Base-by-base conservation (phyloP, 306 rosid genomes). In the Acmispon strigosus region DNA sequence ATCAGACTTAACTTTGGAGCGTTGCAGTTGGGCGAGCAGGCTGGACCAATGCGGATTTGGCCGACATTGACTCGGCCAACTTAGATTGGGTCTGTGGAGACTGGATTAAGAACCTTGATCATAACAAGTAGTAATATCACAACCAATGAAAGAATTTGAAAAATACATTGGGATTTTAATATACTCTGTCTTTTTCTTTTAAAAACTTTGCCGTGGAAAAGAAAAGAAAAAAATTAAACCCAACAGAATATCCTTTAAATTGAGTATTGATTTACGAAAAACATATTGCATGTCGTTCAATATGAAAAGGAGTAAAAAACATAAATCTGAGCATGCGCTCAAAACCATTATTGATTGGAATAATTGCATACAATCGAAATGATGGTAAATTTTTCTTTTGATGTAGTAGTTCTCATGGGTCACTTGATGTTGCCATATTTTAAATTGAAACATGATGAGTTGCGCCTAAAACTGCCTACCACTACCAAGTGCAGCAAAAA, bases 351-450 rank as follows among this genome's bases (percentile, higher is more conserved):
- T 53, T 66, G 79, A 53, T 54, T 51, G 76, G 69, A 69, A 69
- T 74, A 47, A 80, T 80, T 77, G 77, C 58, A 54, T 69, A 59
- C 36, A 80, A 74, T 37, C 61, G 52, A 74, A 54, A 80, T 69
- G 73, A 80, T 74, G 77, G 42, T 61, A 45, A 56, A 55, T 48
- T 45, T 47, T 54, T 62, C 13, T 48, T 69, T 69, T 24, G 17
- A 22, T 37, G 73, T 54, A 53, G 36, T 5, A 47, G 54, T 47
- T 69, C 54, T 67, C 43, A 74, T 45, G 68, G 70, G 72, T 52
- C 84, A 69, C 74, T 69, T 55, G 80, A 22, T 22, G 70, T 72
- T 61, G 65, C 64, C 64, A 47, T 58, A 62, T 76, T 66, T 69
- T 17, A 39, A 75, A 80, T 53, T 47, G 70, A 61, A 80, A 74